Conservation (phyloP, 768 basidiomycete genomes). For the Pholiota conissans region DNA sequence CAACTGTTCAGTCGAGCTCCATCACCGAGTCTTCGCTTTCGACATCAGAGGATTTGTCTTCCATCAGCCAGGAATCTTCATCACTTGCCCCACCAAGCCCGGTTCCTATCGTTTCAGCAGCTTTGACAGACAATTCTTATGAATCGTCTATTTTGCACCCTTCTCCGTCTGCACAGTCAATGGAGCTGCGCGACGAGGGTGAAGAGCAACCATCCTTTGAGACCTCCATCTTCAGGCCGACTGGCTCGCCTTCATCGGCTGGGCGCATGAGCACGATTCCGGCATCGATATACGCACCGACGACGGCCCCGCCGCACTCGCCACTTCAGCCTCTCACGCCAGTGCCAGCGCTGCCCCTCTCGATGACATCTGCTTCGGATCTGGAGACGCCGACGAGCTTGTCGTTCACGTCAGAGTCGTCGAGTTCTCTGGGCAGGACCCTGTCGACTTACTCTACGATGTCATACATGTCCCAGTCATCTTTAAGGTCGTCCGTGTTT, state of each 20-base stretch:
- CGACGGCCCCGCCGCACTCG: constrained; percentile 29
- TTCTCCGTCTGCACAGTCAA: constrained; percentile 60
- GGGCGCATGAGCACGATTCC: constrained; percentile 48
- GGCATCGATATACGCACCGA: constrained; percentile 27
- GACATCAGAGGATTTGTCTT: constrained; percentile 41
- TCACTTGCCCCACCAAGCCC: constrained; percentile 38
- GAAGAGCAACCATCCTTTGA: constrained; percentile 63
- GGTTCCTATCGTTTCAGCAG: constrained; percentile 55
- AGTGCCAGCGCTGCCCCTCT: constrained; percentile 35
- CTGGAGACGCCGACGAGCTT: constrained; percentile 34
- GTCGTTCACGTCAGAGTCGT: constrained; percentile 29
- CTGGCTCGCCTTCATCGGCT: constrained; percentile 46
- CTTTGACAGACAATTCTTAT: constrained; percentile 67
- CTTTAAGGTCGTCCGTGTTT: constrained; percentile 38
- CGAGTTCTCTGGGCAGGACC: constrained; percentile 38
- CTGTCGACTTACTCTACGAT: constrained; percentile 34
- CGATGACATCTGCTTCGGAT: constrained; percentile 29
- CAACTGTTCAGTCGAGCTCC: constrained; percentile 10
- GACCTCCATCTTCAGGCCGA: constrained; percentile 72
- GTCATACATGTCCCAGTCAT: constrained; percentile 44
- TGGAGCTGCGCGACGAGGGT: constrained; percentile 55
- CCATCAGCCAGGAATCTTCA: constrained; percentile 37
- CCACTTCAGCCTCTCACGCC: constrained; percentile 39
- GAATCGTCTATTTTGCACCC: constrained; percentile 76
- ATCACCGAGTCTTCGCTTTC: constrained; percentile 22